A percentile compares a stretch with the other conserved stretches of the same genome.
Conservation (phyloP, 1,139 yeast species). For the Pichia sp. region DNA sequence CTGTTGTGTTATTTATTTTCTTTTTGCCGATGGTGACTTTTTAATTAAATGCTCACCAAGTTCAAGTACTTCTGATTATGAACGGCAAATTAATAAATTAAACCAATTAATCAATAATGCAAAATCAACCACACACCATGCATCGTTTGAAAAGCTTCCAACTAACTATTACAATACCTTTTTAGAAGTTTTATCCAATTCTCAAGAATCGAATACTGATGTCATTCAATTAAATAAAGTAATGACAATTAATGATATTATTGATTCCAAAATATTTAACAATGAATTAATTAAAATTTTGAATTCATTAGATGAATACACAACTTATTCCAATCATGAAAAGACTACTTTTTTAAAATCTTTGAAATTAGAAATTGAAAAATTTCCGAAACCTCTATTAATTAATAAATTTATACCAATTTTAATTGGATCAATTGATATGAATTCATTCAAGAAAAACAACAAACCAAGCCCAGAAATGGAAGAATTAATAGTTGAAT, state of each 20-base stretch:
- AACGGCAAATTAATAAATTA: constrained; percentile 23
- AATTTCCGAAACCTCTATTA: constrained; percentile 65
- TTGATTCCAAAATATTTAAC: constrained; percentile 56
- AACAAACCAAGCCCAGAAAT: constrained; percentile 32
- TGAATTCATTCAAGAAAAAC: constrained; percentile 27
- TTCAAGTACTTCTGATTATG: constrained; percentile 29
- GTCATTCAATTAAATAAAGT: constrained; percentile 36
- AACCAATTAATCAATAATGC: constrained; percentile 16
- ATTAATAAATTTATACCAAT: constrained; percentile 73
- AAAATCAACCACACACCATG: constrained; percentile 14
- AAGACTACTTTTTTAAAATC: constrained; percentile 65
- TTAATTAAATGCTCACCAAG: constrained; percentile 34
- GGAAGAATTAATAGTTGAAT: constrained; percentile 45
- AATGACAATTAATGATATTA: constrained; percentile 45
- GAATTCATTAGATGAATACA: constrained; percentile 76
- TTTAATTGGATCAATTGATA: constrained; percentile 39
- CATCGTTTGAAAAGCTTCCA: constrained; percentile 27
- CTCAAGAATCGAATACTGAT: constrained; percentile 32
- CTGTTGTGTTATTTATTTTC: constrained; percentile 64
- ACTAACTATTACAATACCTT: constrained; percentile 24
- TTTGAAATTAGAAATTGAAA: constrained; percentile 49
- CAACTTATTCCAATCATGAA: constrained; percentile 66
- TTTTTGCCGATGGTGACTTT: constrained; percentile 45
- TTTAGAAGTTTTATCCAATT: constrained; percentile 19
- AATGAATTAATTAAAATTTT: constrained; percentile 79